Evolutionary conservation across 2,329 filamentous ascomycete genomes (phyloP), one percentile per base, ranked within the genome.

Genomic region (Alternaria viburni): DNA sequence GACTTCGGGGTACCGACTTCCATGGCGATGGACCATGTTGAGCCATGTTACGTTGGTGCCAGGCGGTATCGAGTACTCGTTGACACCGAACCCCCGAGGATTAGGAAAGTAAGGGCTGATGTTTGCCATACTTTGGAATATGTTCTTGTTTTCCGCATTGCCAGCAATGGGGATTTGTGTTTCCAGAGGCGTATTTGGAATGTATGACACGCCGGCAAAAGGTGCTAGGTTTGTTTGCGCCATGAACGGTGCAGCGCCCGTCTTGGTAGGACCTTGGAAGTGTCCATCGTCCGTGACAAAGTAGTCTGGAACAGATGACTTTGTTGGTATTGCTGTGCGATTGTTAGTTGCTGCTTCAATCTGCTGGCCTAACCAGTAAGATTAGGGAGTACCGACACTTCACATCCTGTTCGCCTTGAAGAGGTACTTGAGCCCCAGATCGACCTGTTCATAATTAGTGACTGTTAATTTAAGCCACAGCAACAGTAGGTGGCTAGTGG

Each of bases 11-110:
- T 93, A 94, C 13, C 91, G 85, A 43, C 90, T 85, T 9, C 91
- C 91, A 74, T 93, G 91, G 1, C 91, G 87, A 12, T 89, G 90
- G 5, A 93, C 82, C 88, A 93, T 90, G 81, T 91, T 82, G 47
- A 93, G 82, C 81, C 92, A 90, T 26, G 89, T 83, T 54, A 93
- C 91, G 61, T 90, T 88, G 0, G 90, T 86, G 12, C 88, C 90
- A 7, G 82, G 77, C 1, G 90, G 91, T 15, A 92, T 77, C 4
- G 90, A 84, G 70, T 90, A 91, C 78, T 94, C 91, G 15, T 90
- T 82, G 0, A 92, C 90, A 3, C 91, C 91, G 67, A 93, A 93
- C 1, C 91, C 91, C 32, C 77, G 72, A 0, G 90, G 87, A 59
- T 90, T 89, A 0, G 90, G 88, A 64, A 87, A 87, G 77, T 93